phyloP scores from a whole-genome alignment of 2,329 filamentous ascomycete genomes.

The Nannizzia gypsea region DNA sequence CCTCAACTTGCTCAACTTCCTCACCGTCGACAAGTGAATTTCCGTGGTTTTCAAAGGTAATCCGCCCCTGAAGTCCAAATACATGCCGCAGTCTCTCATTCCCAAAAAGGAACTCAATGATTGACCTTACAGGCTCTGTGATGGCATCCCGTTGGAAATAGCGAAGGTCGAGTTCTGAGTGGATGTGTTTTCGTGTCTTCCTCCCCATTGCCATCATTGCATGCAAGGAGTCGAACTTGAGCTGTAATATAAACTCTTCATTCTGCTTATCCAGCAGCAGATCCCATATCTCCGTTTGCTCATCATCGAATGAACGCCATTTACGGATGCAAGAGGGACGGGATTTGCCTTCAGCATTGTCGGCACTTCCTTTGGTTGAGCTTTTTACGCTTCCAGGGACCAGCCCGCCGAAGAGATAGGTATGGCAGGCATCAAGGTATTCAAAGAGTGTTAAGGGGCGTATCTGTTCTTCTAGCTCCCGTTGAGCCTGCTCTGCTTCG shows the following conservation, averaged over 20 bases:
- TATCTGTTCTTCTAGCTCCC: background rate
- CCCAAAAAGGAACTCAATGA: constrained; percentile 7
- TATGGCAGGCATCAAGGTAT: constrained; percentile 14
- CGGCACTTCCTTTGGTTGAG: constrained; percentile 11
- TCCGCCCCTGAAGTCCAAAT: constrained; percentile 11
- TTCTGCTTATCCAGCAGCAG: constrained; percentile 6
- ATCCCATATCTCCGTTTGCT: constrained; percentile 11
- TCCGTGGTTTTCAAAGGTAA: constrained; percentile 15
- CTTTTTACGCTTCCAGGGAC: constrained; percentile 6
- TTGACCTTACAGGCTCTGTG: constrained; percentile 7
- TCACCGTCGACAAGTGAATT: constrained; percentile 10
- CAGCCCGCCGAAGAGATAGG: constrained; percentile 12
- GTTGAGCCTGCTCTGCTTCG: no score
- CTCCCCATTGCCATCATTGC: constrained; percentile 8
- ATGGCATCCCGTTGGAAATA: constrained; percentile 10
- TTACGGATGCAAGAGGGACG: constrained; percentile 10
- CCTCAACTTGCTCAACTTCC: constrained; percentile 3
- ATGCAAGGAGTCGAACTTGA: constrained; percentile 11
- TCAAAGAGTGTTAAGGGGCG: constrained; percentile 11
- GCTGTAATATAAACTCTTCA: constrained; percentile 2
- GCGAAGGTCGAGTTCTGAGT: constrained; percentile 14
- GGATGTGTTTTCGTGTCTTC: constrained; percentile 4
- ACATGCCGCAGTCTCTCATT: constrained; percentile 7
- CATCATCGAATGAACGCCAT: constrained; percentile 9
- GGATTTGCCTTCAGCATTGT: constrained; percentile 12